Percentiles rank a stretch among this genome's conserved stretches.
These are phyloP conservation scores for Dendrobium catenatum DNA, from an alignment of 106 monocot genomes.

Conservation along the genomic window DNA sequence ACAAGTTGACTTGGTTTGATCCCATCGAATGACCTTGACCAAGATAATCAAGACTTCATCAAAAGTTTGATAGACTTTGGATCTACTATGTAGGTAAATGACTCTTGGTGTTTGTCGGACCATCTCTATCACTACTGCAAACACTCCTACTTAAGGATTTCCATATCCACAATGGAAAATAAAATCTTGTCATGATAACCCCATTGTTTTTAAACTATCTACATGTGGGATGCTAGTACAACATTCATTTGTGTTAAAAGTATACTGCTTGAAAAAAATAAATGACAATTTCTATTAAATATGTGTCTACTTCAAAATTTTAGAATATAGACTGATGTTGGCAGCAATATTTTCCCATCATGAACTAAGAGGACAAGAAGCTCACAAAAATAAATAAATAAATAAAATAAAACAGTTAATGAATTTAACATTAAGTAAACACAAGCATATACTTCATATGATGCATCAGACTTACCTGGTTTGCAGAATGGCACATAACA, in stretches of 20 bases:
- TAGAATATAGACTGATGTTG: not conserved
- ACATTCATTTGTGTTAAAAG: too few species aligned
- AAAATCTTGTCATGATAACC: not conserved
- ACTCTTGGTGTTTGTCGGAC: too few species aligned
- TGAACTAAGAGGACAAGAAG: not conserved
- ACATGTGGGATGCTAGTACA: too few species aligned
- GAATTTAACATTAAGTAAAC: not conserved
- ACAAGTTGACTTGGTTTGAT: too few species aligned
- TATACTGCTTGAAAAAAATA: too few species aligned
- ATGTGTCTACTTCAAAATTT: not conserved
- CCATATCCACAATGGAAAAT: not conserved
- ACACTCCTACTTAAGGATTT: too few species aligned
- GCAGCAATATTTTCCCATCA: not conserved
- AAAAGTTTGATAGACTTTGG: too few species aligned
- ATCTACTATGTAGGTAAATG: too few species aligned
- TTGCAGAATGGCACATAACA: constrained; percentile 86
- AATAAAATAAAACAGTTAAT: not conserved
- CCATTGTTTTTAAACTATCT: not conserved
- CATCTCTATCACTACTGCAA: too few species aligned
- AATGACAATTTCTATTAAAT: not conserved
- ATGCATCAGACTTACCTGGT: constrained; percentile 51
- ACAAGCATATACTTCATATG: not conserved
- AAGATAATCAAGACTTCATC: too few species aligned
- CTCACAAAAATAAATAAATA: not conserved
- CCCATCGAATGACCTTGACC: too few species aligned